These are phyloP conservation scores for Fusarium newnesense DNA, from an alignment of 2,329 filamentous ascomycete genomes.

Conservation along the genomic window DNA sequence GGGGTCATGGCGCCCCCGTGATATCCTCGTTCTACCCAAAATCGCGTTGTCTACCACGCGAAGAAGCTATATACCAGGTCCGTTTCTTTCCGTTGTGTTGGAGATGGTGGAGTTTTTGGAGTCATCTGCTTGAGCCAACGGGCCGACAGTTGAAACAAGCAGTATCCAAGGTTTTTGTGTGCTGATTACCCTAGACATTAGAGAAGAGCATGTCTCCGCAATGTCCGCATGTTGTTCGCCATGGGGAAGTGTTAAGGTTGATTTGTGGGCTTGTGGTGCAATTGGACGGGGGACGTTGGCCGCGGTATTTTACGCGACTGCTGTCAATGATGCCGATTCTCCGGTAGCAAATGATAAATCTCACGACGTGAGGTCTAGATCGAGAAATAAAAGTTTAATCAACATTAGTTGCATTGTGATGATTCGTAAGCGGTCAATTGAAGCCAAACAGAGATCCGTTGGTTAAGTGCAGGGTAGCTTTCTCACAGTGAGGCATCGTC, in stretches of 20 bases:
- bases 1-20: slow-evolving; percentile 28
- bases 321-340: not conserved
- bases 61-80: not conserved
- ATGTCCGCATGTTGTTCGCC: slow-evolving; percentile 1
- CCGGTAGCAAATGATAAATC: not conserved
- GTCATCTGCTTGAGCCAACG: slow-evolving; percentile 16
- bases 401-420: not conserved
- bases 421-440: not conserved
- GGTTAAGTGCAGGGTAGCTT: not conserved
- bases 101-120: slow-evolving; percentile 17
- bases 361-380: not conserved
- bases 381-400: not conserved
- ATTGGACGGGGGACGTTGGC: not conserved
- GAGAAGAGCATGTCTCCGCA: slow-evolving; percentile 7
- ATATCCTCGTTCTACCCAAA: slow-evolving; percentile 15
- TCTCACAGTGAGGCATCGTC: not conserved
- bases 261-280: slow-evolving; percentile 17
- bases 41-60: slow-evolving; percentile 6
- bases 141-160: slow-evolving; percentile 8
- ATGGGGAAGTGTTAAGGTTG: slow-evolving; percentile 23
- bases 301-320: not conserved
- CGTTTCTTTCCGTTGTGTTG: slow-evolving; percentile 12
- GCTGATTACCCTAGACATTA: not conserved
- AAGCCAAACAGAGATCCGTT: not conserved
- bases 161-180: not conserved